Evolutionary conservation across 176 grass and related monocot species (phyloP), one percentile per base, ranked within the genome.

Genomic region (Phoenix dactylifera): DNA sequence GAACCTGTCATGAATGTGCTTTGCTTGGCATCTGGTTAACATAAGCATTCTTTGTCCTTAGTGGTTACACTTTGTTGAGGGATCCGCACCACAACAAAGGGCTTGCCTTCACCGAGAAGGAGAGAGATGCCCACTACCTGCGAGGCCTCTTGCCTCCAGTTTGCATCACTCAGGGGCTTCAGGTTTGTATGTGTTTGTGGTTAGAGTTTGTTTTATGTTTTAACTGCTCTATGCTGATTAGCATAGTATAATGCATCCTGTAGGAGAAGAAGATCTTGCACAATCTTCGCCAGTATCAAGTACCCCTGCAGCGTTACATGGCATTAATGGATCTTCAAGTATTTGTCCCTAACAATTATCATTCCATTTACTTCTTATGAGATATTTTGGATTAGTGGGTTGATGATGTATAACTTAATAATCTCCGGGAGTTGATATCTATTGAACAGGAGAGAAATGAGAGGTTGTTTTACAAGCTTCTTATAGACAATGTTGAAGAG

Each of bases 251-350:
- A 18, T 53, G 49, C 49, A 20, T 35, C 18, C 50, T 59, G 5
- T 67, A 87, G 91, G 91, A 90, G 80, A 96, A 90, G 74, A 86
- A 72, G 61, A 61, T 96, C 49, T 67, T 96, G 86, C 83, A 90
- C 35, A 96, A 79, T 59, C 70, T 96, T 69, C 77, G 80, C 30
- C 83, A 90, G 49, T 76, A 87, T 15, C 56, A 90, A 68, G 54
- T 77, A 18, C 91, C 91, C 0, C 15, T 96, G 72, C 91, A 90
- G 62, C 83, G 78, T 14, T 96, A 96, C 60, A 85, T 80, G 74
- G 72, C 81, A 18, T 51, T 90, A 48, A 80, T 96, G 91, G 91
- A 96, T 72, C 86, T 96, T 52, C 65, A 93, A 64, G 83, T 87
- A 67, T 16, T 51, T 66, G 22, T 24, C 16, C 59, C 58, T 17